Percentiles rank a stretch among this genome's conserved stretches.
These are phyloP conservation scores for Nematocida displodere DNA, from an alignment of 371 early-diverging fungal species.

Conservation along the genomic window DNA sequence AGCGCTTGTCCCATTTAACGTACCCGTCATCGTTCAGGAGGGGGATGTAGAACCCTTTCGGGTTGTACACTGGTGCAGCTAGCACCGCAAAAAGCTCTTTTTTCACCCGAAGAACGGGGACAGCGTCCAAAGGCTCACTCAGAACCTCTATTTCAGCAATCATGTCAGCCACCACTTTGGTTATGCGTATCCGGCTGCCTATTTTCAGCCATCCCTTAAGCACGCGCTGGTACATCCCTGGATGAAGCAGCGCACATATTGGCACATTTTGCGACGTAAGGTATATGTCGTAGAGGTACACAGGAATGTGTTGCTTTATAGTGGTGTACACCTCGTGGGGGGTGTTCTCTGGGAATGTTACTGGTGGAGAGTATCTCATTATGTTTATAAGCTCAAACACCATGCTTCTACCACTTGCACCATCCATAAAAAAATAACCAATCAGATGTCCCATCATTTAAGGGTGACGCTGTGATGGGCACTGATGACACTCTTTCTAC, in stretches of 20 bases:
- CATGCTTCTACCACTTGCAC: neutral
- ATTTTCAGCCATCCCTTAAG: slow-evolving; percentile 41
- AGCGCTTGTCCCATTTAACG: slow-evolving; percentile 29
- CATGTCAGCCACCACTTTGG: slow-evolving; percentile 21
- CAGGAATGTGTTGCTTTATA: neutral
- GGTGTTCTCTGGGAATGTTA: neutral
- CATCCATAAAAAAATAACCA: slow-evolving; percentile 52
- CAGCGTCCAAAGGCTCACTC: neutral
- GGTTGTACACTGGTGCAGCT: slow-evolving; percentile 24
- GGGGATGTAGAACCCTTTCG: slow-evolving; percentile 25
- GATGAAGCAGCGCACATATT: slow-evolving; percentile 42
- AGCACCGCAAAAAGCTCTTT: slow-evolving; percentile 9
- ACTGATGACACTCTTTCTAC: neutral
- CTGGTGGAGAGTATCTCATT: slow-evolving; percentile 32
- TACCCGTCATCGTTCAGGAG: slow-evolving; percentile 35
- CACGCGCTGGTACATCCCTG: slow-evolving; percentile 15
- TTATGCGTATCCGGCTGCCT: slow-evolving; percentile 12
- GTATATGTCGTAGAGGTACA: slow-evolving; percentile 28
- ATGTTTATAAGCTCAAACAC: slow-evolving; percentile 39
- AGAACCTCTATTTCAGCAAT: slow-evolving; percentile 2
- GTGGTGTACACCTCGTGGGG: neutral
- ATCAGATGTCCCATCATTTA: neutral
- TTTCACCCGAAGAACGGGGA: slow-evolving; percentile 10
- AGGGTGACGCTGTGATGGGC: neutral
- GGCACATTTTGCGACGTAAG: neutral